Evolutionary conservation across 208 protist genomes (phyloP).

Genomic region (Wallacemonas rigidus): DNA sequence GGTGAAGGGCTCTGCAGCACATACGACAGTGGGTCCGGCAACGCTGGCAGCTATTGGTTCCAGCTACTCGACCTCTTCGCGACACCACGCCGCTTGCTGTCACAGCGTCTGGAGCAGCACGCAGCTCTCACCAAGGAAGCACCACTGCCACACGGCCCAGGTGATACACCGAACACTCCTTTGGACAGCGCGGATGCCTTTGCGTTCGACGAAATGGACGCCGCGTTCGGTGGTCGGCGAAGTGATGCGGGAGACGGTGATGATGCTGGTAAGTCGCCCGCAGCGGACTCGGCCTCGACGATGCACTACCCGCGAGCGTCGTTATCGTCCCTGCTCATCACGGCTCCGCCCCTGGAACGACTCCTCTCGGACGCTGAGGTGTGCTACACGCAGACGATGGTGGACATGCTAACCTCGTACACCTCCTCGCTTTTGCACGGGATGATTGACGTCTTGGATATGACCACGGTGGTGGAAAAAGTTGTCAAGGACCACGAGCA

Average conservation of each 20-base stretch:
- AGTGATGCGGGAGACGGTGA: background rate
- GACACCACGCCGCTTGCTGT: constrained; percentile 48
- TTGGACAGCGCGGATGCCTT: constrained; percentile 21
- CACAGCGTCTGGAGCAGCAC: constrained; percentile 24
- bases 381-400: constrained; percentile 35
- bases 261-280: background rate
- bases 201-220: constrained; percentile 29
- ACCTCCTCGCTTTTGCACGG: constrained; percentile 42
- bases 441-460: constrained; percentile 60
- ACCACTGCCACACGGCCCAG: background rate
- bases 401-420: constrained; percentile 59
- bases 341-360: constrained; percentile 1
- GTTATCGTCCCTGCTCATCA: constrained; percentile 21
- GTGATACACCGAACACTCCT: background rate
- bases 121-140: background rate
- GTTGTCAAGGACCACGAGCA: constrained; percentile 57
- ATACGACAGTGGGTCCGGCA: constrained; percentile 25
- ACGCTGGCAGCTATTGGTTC: constrained; percentile 53
- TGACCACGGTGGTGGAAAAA: constrained; percentile 46
- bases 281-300: background rate
- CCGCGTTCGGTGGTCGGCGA: background rate
- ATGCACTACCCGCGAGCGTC: constrained; percentile 12
- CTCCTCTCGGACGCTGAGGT: constrained; percentile 17
- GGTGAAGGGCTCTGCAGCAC: constrained; percentile 50
- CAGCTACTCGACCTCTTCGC: constrained; percentile 64